phyloP scores from a whole-genome alignment of 2,329 filamentous ascomycete genomes.

The Ascochyta koolunga region DNA sequence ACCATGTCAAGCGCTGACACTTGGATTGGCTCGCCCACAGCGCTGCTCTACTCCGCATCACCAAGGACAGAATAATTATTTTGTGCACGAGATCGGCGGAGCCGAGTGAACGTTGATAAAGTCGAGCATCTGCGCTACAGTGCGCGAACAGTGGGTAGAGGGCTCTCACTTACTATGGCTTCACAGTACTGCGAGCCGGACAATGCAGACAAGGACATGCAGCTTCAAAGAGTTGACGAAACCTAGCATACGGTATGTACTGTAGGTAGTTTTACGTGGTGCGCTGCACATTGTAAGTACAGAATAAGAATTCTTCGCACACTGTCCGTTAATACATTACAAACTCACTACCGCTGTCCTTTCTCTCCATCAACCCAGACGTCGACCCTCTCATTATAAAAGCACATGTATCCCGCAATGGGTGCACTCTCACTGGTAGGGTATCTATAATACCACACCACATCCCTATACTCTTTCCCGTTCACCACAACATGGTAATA shows the following conservation, averaged over 20 bases:
- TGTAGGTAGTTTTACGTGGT: not conserved
- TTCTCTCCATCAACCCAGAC: slow-evolving; percentile 63
- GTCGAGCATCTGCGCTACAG: not conserved
- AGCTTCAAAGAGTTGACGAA: not conserved
- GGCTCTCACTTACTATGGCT: not conserved
- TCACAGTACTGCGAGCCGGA: not conserved
- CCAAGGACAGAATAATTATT: no score
- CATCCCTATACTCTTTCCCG: slow-evolving; percentile 54
- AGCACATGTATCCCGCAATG: slow-evolving; percentile 65
- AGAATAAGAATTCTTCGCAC: no score
- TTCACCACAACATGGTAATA: slow-evolving; percentile 64
- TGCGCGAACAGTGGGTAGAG: not conserved
- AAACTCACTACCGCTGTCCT: slow-evolving; percentile 23
- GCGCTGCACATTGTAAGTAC: not conserved
- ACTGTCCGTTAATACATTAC: not conserved
- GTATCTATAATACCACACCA: slow-evolving; percentile 68
- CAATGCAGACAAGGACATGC: not conserved
- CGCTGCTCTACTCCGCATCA: no score
- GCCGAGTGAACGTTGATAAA: not conserved
- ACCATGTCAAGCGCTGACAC: not conserved
- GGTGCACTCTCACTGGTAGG: slow-evolving; percentile 63
- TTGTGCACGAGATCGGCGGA: not conserved
- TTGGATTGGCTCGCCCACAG: no score
- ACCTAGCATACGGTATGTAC: not conserved
- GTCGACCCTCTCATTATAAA: slow-evolving; percentile 73